A percentile compares a stretch with the other conserved stretches of the same genome.
These are phyloP conservation scores for Mucor lusitanicus DNA, from an alignment of 371 early-diverging fungal species.

Conservation along the genomic window DNA sequence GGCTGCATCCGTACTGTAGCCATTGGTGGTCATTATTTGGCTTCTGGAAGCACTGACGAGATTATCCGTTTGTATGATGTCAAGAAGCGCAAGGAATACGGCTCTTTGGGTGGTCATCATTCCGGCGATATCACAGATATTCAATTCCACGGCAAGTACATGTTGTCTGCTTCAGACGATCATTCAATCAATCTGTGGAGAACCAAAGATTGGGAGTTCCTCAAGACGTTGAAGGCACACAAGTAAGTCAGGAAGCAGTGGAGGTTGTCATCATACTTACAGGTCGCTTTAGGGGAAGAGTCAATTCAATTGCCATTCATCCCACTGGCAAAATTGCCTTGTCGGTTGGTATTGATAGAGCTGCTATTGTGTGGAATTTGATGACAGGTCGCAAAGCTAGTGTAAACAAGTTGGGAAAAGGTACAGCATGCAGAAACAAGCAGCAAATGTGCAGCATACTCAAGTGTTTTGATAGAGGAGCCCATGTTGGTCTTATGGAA, in stretches of 20 bases:
- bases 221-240: slow-evolving; percentile 92
- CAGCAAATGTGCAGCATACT: not conserved
- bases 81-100: slow-evolving; percentile 85
- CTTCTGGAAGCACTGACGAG: slow-evolving; percentile 97
- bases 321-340: slow-evolving; percentile 92
- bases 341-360: slow-evolving; percentile 79
- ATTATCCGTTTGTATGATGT: slow-evolving; percentile 90
- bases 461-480: slow-evolving; percentile 30
- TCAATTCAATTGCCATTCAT: slow-evolving; percentile 85
- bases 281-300: slow-evolving; percentile 41
- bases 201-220: slow-evolving; percentile 94
- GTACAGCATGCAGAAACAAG: slow-evolving; percentile 8
- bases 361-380: slow-evolving; percentile 91
- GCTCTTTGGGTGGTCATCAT: slow-evolving; percentile 88
- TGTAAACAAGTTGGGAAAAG: slow-evolving; percentile 57
- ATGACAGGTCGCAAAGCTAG: slow-evolving; percentile 83
- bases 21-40: slow-evolving; percentile 76
- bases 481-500: slow-evolving; percentile 80
- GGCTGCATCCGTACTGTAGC: slow-evolving; percentile 88
- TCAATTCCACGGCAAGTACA: slow-evolving; percentile 80
- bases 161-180: slow-evolving; percentile 91
- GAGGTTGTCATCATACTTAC: not conserved
- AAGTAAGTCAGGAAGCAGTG: slow-evolving; percentile 47
- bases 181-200: slow-evolving; percentile 87
- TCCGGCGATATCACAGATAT: slow-evolving; percentile 84